A percentile compares a stretch with the other conserved stretches of the same genome.
phyloP scores from a whole-genome alignment of 73 alveolate species.

The Stentor coeruleus region DNA sequence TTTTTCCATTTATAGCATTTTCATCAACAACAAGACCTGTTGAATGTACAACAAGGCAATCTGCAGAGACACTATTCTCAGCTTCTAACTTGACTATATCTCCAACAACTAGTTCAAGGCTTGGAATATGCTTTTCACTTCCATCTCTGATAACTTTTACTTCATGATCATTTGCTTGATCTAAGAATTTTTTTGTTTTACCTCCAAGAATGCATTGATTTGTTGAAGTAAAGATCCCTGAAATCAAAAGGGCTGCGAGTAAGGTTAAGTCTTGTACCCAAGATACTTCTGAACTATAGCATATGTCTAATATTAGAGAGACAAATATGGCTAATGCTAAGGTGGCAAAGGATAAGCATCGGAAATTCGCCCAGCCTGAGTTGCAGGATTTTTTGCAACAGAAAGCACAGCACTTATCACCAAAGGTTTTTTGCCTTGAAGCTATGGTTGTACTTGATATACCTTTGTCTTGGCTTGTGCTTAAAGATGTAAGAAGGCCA shows the following conservation, averaged over 20 bases:
- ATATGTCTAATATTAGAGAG: constrained; percentile 83
- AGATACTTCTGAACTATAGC: constrained; percentile 67
- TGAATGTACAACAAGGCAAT: constrained; percentile 75
- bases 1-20: constrained; percentile 90
- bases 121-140: constrained; percentile 55
- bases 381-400: no score
- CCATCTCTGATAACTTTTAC: constrained; percentile 84
- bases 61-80: constrained; percentile 90
- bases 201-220: constrained; percentile 60
- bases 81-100: constrained; percentile 75
- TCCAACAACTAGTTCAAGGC: constrained; percentile 87
- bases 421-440: not conserved
- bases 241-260: constrained; percentile 48
- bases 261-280: constrained; percentile 73
- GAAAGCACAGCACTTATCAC: no score
- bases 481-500: not conserved
- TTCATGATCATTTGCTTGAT: constrained; percentile 63
- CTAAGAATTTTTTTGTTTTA: constrained; percentile 61
- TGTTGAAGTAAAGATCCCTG: constrained; percentile 28
- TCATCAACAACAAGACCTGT: constrained; percentile 65
- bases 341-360: constrained; percentile 19
- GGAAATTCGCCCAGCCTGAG: not conserved
- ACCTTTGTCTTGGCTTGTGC: not conserved
- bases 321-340: constrained; percentile 90
- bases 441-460: not conserved